Percentiles rank a stretch among this genome's conserved stretches.
Conservation (phyloP, 2,329 filamentous ascomycete genomes). For the Botrytis porri region DNA sequence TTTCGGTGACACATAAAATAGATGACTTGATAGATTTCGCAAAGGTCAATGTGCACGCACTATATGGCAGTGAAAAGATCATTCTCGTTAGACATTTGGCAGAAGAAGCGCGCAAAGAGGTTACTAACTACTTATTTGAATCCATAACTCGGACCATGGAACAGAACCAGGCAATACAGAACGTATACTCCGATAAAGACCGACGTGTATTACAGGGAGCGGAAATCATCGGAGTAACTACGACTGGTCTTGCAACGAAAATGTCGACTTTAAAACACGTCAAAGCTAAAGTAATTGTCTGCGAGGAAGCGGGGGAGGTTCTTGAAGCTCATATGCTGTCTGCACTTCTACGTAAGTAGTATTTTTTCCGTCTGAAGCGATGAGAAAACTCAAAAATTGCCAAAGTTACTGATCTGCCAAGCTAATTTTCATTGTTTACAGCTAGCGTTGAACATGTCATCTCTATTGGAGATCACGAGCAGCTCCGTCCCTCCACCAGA, state of each 20-base stretch:
- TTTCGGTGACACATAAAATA: not conserved
- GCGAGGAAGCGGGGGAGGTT: constrained; percentile 46
- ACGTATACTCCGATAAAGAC: constrained; percentile 21
- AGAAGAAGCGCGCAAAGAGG: not conserved
- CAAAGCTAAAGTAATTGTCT: constrained; percentile 41
- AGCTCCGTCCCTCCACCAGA: constrained; percentile 41
- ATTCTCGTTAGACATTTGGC: not conserved
- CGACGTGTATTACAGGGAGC: constrained; percentile 23
- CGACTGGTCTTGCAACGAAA: constrained; percentile 48
- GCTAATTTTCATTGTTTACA: constrained; percentile 24
- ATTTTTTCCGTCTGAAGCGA: not conserved
- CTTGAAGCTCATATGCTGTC: constrained; percentile 43
- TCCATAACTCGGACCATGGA: not conserved
- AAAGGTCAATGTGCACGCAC: not conserved
- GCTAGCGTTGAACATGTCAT: constrained; percentile 43
- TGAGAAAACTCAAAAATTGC: not conserved
- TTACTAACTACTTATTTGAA: not conserved
- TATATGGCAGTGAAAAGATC: not conserved
- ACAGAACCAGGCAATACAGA: not conserved
- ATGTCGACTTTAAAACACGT: constrained; percentile 45
- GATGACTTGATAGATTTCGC: not conserved
- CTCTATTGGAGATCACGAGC: constrained; percentile 45
- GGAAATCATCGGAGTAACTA: constrained; percentile 53
- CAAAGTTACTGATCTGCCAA: constrained; percentile 30
- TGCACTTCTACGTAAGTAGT: constrained; percentile 31